Evolutionary conservation across 768 basidiomycete species (phyloP), one percentile per base, ranked within the genome.

Genomic region (Naganishia antarctica): DNA sequence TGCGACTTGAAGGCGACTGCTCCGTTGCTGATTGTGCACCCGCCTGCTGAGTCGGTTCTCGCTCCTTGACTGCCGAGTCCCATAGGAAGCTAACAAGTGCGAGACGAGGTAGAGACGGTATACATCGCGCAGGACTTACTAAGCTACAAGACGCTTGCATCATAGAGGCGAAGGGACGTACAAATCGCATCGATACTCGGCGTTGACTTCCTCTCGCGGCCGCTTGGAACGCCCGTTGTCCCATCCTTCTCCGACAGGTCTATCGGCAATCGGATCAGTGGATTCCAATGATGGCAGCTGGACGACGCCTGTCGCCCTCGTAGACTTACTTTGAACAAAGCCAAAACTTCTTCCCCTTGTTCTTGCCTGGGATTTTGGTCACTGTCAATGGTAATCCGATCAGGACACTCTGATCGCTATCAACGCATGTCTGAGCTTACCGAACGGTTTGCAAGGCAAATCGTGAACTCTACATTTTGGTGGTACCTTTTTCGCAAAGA

Each of bases 301-400:
- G n/a, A n/a, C n/a, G n/a, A n/a, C n/a, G n/a, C n/a, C n/a, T n/a
- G n/a, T n/a, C n/a, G n/a, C n/a, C n/a, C n/a, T 23, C 23, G 5
- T 13, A 23, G 18, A 72, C 73, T 68, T 50, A 74, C 76, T 74
- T 66, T 26, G 76, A 75, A 57, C 76, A 77, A 5, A 77, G 64
- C 76, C 76, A 77, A 46, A 77, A 77, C 47, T 75, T 66, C 57
- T 77, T 77, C 11, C 74, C 74, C 62, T 76, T 77, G 60, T 74
- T 77, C 49, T 71, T 71, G 25, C 76, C 76, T 11, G 74, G 71
- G 37, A 76, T 74, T 65, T 73, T 75, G n/a, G 75, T 73, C 41
- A 74, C 73, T 76, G 29, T 21, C 11, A 2, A 47, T 23, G 1
- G 6, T 23, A 31, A n/a, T 11, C 16, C 47, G 13, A 60, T n/a